Conservation (phyloP, 352 stramenopile species). For the Phytophthora podocarpi region DNA sequence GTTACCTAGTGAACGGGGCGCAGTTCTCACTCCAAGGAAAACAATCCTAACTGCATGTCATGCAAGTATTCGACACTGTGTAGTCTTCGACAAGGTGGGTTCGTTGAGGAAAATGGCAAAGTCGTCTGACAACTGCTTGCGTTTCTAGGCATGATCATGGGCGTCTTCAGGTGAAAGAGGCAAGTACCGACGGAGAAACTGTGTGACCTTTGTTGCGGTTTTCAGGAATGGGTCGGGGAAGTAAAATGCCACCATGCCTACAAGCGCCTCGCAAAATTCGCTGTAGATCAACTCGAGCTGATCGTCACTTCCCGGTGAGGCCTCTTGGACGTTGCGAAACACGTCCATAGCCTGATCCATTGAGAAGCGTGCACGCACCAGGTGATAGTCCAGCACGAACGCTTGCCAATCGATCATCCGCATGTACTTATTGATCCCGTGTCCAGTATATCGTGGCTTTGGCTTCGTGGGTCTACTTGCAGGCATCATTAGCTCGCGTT, state of each 20-base stretch:
- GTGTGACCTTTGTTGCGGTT: constrained; percentile 55
- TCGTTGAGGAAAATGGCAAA: not conserved
- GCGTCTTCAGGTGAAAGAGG: constrained; percentile 65
- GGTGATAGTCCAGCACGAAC: constrained; percentile 76
- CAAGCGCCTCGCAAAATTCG: constrained; percentile 75
- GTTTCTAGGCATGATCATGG: constrained; percentile 42
- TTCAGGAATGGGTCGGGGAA: constrained; percentile 72
- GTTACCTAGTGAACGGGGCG: constrained; percentile 21
- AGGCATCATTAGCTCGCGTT: constrained; percentile 44
- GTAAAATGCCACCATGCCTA: constrained; percentile 56
- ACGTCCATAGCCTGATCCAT: constrained; percentile 56
- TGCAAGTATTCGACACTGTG: constrained; percentile 25
- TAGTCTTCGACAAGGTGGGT: not conserved
- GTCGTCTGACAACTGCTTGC: not conserved
- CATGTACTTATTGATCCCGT: constrained; percentile 70
- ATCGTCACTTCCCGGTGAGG: constrained; percentile 40
- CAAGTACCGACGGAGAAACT: constrained; percentile 75
- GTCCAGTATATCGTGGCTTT: constrained; percentile 23
- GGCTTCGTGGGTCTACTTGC: constrained; percentile 20
- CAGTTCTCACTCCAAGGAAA: constrained; percentile 7
- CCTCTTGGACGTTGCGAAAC: constrained; percentile 73
- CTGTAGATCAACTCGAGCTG: constrained; percentile 72
- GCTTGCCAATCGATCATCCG: constrained; percentile 68
- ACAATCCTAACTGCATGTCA: constrained; percentile 9
- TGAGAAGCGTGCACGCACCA: constrained; percentile 64